Conservation (phyloP, 768 basidiomycete genomes). For the Boletus sp. region DNA sequence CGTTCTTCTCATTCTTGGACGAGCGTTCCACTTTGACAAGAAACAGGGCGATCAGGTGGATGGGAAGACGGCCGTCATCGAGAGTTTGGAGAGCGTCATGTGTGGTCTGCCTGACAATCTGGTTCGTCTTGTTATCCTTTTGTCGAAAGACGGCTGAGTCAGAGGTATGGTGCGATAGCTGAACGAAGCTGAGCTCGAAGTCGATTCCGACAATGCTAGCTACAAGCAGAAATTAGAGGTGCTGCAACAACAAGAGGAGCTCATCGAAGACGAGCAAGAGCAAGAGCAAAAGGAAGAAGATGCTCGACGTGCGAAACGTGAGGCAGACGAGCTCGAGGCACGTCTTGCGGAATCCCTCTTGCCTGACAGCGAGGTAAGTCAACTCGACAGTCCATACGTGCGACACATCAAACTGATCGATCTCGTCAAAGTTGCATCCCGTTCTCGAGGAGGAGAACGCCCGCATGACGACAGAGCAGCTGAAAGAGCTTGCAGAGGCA, state of each 20-base stretch:
- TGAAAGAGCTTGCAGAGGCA: slow-evolving; percentile 91
- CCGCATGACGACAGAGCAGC: slow-evolving; percentile 96
- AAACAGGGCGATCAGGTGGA: slow-evolving; percentile 72
- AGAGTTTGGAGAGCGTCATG: slow-evolving; percentile 84
- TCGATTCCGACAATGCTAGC: slow-evolving; percentile 88
- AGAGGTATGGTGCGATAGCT: slow-evolving; percentile 49
- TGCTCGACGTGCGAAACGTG: slow-evolving; percentile 82
- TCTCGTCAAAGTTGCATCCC: slow-evolving; percentile 52
- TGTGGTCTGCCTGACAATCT: slow-evolving; percentile 92
- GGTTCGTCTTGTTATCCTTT: slow-evolving; percentile 46
- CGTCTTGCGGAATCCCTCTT: slow-evolving; percentile 77
- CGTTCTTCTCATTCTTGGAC: slow-evolving; percentile 87
- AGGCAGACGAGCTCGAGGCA: slow-evolving; percentile 76
- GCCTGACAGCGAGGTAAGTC: slow-evolving; percentile 83
- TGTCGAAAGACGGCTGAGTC: background rate
- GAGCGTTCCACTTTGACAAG: slow-evolving; percentile 92
- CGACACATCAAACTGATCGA: background rate
- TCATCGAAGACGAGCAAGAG: slow-evolving; percentile 98
- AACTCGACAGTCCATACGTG: background rate
- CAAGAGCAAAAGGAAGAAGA: slow-evolving; percentile 96
- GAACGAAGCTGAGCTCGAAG: slow-evolving; percentile 95
- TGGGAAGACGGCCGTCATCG: slow-evolving; percentile 78
- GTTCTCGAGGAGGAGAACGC: slow-evolving; percentile 66
- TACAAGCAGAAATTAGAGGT: slow-evolving; percentile 99
- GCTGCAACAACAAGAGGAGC: slow-evolving; percentile 96